Conservation (phyloP, 2,329 filamentous ascomycete genomes). For the Scopulariopsis brevicaulis region DNA sequence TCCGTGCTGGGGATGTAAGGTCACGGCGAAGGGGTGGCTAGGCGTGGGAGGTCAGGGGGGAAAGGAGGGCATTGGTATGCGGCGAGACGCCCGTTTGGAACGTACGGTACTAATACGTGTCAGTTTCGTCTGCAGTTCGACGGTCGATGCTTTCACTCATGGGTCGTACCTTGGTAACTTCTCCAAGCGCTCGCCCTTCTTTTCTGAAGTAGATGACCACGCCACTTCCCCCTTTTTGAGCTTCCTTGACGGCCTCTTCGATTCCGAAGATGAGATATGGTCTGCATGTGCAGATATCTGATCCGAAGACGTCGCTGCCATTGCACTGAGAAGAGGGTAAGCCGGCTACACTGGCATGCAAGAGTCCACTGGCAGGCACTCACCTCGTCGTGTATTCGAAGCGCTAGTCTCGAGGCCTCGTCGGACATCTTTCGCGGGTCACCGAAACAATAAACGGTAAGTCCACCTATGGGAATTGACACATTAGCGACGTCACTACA, state of each 20-base stretch:
- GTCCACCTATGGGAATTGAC: slow-evolving; percentile 41
- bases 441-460: slow-evolving; percentile 96
- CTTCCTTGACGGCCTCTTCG: slow-evolving; percentile 94
- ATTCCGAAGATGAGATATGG: slow-evolving; percentile 96
- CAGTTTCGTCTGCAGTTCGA: not conserved
- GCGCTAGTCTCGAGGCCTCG: slow-evolving; percentile 64
- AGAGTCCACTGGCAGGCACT: slow-evolving; percentile 5
- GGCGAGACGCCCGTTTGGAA: not conserved
- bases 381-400: slow-evolving; percentile 67
- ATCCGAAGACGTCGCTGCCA: slow-evolving; percentile 93
- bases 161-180: slow-evolving; percentile 77
- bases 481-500: not conserved
- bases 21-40: not conserved
- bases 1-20: not conserved
- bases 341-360: not conserved
- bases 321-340: slow-evolving; percentile 50
- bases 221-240: slow-evolving; percentile 84
- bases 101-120: slow-evolving; percentile 10
- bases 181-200: slow-evolving; percentile 85
- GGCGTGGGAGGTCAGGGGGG: not conserved
- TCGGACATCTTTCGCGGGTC: slow-evolving; percentile 91
- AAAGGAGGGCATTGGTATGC: not conserved
- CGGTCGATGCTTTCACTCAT: not conserved
- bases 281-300: slow-evolving; percentile 93
- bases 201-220: slow-evolving; percentile 99